Conservation (phyloP, 176 grass and related monocot genomes). For the Phoenix dactylifera region DNA sequence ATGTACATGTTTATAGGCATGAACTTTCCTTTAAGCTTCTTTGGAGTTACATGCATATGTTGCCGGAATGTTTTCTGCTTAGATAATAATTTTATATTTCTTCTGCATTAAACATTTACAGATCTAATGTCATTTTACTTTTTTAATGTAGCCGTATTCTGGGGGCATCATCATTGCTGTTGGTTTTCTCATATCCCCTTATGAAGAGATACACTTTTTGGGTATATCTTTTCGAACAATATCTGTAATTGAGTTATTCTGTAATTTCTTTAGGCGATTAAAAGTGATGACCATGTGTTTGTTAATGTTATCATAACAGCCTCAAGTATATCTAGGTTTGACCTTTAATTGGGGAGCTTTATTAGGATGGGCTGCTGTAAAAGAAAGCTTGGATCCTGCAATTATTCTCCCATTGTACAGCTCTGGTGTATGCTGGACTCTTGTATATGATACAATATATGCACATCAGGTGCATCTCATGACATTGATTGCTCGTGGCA, state of each 20-base stretch:
- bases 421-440: constrained; percentile 81
- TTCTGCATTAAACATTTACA: neutral
- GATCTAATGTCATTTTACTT: constrained; percentile 4
- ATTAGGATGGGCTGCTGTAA: constrained; percentile 85
- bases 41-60: too few relatives aligned
- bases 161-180: constrained; percentile 63
- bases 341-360: constrained; percentile 95
- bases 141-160: constrained; percentile 51
- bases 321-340: constrained; percentile 83
- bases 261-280: too few relatives aligned
- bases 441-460: constrained; percentile 94
- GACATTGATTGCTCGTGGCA: neutral
- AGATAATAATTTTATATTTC: too few relatives aligned
- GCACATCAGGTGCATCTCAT: constrained; percentile 65
- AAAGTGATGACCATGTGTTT: neutral
- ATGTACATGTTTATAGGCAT: too few relatives aligned
- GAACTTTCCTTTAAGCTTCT: too few relatives aligned
- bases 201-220: constrained; percentile 94
- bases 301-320: constrained; percentile 33
- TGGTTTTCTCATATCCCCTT: constrained; percentile 85
- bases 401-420: constrained; percentile 67
- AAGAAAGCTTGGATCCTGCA: constrained; percentile 49
- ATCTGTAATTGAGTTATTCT: too few relatives aligned
- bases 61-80: too few relatives aligned
- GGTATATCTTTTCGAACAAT: constrained; percentile 19